Conservation (phyloP, 148 eudicot species). For the Silene uniflora region DNA sequence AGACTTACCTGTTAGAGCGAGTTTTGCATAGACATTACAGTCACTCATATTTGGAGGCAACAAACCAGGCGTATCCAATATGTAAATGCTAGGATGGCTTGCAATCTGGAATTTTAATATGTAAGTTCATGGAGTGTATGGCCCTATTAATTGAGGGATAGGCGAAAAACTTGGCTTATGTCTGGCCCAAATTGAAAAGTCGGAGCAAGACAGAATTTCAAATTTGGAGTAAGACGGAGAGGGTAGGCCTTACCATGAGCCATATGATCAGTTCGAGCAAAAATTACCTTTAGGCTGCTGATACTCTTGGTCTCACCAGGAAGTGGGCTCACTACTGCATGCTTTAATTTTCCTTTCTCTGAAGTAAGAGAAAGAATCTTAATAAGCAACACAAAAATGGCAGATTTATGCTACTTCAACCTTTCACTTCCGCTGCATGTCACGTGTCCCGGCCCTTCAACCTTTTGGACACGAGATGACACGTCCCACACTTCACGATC, state of each 20-base stretch:
- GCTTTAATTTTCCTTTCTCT: constrained; percentile 84
- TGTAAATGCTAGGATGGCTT: constrained; percentile 86
- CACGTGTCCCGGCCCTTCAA: too few relatives aligned
- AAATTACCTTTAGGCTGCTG: constrained; percentile 71
- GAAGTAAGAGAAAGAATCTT: constrained; percentile 12
- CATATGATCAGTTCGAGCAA: not conserved
- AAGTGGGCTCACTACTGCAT: constrained; percentile 61
- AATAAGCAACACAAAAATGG: not conserved
- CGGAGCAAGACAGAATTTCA: not conserved
- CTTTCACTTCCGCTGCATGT: too few relatives aligned
- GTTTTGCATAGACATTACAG: constrained; percentile 51
- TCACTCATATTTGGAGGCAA: constrained; percentile 56
- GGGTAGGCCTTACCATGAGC: not conserved
- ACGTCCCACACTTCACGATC: too few relatives aligned
- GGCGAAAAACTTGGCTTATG: not conserved
- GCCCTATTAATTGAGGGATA: too few relatives aligned
- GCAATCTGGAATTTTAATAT: constrained; percentile 51
- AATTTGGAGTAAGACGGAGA: not conserved
- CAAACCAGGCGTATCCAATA: constrained; percentile 86
- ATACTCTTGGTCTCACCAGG: constrained; percentile 84
- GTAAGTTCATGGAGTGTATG: not conserved
- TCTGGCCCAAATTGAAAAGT: not conserved
- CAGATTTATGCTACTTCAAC: too few relatives aligned
- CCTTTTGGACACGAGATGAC: too few relatives aligned
- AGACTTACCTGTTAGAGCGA: constrained; percentile 73